Base-by-base conservation (phyloP, 805 yeast genomes). In the Saturnispora hagleri region DNA sequence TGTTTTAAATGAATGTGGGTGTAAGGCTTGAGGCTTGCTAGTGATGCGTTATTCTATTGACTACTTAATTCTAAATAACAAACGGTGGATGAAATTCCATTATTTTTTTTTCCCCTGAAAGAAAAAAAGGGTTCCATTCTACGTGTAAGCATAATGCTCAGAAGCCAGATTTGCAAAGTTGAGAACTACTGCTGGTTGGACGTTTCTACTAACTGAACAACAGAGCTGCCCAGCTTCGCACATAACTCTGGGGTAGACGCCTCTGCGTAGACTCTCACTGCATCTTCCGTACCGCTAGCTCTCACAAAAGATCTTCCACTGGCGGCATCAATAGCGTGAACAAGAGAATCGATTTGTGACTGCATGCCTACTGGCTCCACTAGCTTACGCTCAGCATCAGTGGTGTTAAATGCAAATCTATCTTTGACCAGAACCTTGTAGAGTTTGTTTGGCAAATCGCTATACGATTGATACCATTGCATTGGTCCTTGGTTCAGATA, bases 231-330 rank as follows among this genome's bases (percentile, higher is more conserved):
- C 42, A 85, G 68, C 36, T 67, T 66, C 20, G 71, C 75, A 27
- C 82, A 81, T 24, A 75, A 75, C 10, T 65, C 69, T 41, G 60
- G 60, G 0, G 80, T 75, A 2, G 71, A 73, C 0, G 97, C 96
- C 67, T 93, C 99, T 0, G 96, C 93, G 59, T 93, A 93, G 6
- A 93, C 88, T 60, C 99, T 79, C 1, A 93, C 97, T 0, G 97
- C 98, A 66, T 93, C 95, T 66, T 93, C 99, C 1, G 99, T 93
- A 13, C 99, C 99, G 54, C 95, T 85, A 9, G 99, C 98, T 59
- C 99, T 80, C 3, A 91, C 98, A 68, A 93, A 93, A 2, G 95
- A 83, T 62, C 99, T 78, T 2, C 91, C 97, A 17, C 68, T 62
- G 5, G 26, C 12, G 9, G 35, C 13, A 26, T 43, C 46, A 31